Conservation (phyloP, 2,329 filamentous ascomycete genomes). For the Emmonsiellopsis sp. region DNA sequence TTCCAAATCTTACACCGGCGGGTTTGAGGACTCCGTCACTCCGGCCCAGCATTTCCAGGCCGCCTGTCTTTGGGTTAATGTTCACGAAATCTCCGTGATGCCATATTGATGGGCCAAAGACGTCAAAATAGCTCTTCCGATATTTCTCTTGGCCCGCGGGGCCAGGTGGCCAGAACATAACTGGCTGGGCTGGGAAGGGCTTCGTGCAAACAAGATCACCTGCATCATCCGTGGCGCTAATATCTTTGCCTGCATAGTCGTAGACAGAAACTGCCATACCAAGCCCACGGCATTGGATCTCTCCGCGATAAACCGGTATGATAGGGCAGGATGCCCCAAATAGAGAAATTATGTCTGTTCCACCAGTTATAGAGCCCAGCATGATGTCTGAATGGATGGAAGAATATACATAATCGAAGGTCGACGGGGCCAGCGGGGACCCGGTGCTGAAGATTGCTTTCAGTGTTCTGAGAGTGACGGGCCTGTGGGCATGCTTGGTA, state of each 20-base stretch:
- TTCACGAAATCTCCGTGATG: conserved; percentile 90
- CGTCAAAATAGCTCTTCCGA: conserved; percentile 74
- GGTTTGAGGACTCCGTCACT: conserved; percentile 93
- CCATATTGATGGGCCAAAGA: conserved; percentile 63
- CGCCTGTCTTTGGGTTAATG: conserved; percentile 60
- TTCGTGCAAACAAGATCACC: conserved; percentile 81
- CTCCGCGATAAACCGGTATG: conserved; percentile 60
- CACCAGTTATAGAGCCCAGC: conserved; percentile 86
- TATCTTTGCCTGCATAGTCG: conserved; percentile 48
- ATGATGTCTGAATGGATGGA: conserved; percentile 75
- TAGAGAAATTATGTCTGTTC: conserved; percentile 91
- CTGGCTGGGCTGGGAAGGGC: conserved; percentile 84
- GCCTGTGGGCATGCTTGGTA: conserved; percentile 36
- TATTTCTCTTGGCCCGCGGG: conserved; percentile 65
- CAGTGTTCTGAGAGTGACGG: conserved; percentile 41
- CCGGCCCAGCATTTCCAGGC: conserved; percentile 81
- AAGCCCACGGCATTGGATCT: conserved; percentile 68
- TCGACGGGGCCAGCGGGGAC: conserved; percentile 83
- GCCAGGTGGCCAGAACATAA: conserved; percentile 70
- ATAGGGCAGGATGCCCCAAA: conserved; percentile 79
- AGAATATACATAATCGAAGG: conserved; percentile 80
- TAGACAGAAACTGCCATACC: conserved; percentile 63
- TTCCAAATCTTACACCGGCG: conserved; percentile 81
- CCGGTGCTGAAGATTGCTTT: conserved; percentile 90
- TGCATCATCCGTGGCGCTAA: conserved; percentile 54